A percentile compares a stretch with the other conserved stretches of the same genome.
Evolutionary conservation across 176 grass and related monocot genomes (phyloP).

Genomic region (Phoenix roebelenii): DNA sequence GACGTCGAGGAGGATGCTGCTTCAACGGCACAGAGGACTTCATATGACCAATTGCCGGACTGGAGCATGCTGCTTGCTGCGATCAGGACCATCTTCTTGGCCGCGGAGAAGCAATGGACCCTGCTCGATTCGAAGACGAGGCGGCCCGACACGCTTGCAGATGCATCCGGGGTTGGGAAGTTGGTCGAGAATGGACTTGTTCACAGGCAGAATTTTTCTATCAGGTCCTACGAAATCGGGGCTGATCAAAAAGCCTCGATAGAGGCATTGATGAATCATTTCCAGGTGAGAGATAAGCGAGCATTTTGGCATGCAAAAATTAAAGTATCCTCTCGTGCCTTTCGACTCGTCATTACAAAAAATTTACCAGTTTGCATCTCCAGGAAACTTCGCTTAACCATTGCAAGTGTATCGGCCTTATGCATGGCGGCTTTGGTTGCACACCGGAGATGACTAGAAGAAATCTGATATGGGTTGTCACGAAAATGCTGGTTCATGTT

Average conservation of each 20-base stretch:
- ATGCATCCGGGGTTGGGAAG: constrained; percentile 65
- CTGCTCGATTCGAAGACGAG: constrained; percentile 81
- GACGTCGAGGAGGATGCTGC: constrained; percentile 18
- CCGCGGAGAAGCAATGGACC: constrained; percentile 83
- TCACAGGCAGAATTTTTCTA: constrained; percentile 82
- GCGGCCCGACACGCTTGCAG: constrained; percentile 69
- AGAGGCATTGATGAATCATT: constrained; percentile 95
- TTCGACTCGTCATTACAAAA: no score
- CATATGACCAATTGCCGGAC: constrained; percentile 90
- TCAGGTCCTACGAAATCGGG: constrained; percentile 93
- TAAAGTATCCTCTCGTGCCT: no score
- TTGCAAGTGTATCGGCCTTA: constrained; percentile 54
- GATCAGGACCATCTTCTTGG: constrained; percentile 83
- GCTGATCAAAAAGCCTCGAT: constrained; percentile 68
- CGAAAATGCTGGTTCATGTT: constrained; percentile 74
- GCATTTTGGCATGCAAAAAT: no score
- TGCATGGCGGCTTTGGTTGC: constrained; percentile 86
- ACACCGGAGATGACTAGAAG: constrained; percentile 93
- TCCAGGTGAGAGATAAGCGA: constrained; percentile 40
- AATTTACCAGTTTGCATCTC: no score
- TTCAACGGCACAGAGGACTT: constrained; percentile 36
- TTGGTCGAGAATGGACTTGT: constrained; percentile 64
- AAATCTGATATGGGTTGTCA: constrained; percentile 97
- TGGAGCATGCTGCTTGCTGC: constrained; percentile 90
- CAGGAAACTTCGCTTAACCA: constrained; percentile 75